These are phyloP conservation scores for Exophiala lecanii-corni DNA, from an alignment of 2,329 filamentous ascomycete species.

Conservation along the genomic window DNA sequence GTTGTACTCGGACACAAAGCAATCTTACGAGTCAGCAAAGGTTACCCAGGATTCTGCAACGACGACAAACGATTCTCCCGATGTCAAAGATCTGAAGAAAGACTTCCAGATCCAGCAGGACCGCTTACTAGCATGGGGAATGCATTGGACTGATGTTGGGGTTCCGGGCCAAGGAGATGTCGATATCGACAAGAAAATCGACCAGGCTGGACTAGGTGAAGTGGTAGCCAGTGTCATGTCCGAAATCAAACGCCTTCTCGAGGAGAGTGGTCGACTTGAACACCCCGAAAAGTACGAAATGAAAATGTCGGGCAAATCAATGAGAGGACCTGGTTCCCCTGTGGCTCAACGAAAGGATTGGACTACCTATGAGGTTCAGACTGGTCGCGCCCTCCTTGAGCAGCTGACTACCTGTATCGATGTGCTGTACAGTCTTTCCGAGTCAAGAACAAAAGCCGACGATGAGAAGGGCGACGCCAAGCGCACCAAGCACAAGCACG, in stretches of 20 bases:
- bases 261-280: conserved; percentile 57
- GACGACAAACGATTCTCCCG: conserved; percentile 41
- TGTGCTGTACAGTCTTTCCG: conserved; percentile 60
- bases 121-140: conserved; percentile 59
- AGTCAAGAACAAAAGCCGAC: conserved; percentile 42
- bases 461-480: conserved; percentile 21
- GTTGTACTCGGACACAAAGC: conserved; percentile 61
- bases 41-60: conserved; percentile 47
- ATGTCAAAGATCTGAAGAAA: conserved; percentile 53
- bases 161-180: conserved; percentile 21
- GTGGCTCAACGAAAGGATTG: conserved; percentile 21
- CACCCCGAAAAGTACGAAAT: conserved; percentile 31
- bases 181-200: conserved; percentile 60
- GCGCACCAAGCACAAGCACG: conserved; percentile 17
- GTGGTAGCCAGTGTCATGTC: conserved; percentile 61
- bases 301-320: conserved; percentile 35
- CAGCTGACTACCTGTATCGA: conserved; percentile 61
- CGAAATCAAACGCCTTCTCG: conserved; percentile 59
- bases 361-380: conserved; percentile 28
- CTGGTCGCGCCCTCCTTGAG: conserved; percentile 42
- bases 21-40: conserved; percentile 53
- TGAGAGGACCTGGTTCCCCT: conserved; percentile 24
- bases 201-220: conserved; percentile 58
- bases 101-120: conserved; percentile 62
- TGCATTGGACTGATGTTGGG: conserved; percentile 60